phyloP scores from a whole-genome alignment of 2,329 filamentous ascomycete genomes.

The Aquanectria penicillioides region DNA sequence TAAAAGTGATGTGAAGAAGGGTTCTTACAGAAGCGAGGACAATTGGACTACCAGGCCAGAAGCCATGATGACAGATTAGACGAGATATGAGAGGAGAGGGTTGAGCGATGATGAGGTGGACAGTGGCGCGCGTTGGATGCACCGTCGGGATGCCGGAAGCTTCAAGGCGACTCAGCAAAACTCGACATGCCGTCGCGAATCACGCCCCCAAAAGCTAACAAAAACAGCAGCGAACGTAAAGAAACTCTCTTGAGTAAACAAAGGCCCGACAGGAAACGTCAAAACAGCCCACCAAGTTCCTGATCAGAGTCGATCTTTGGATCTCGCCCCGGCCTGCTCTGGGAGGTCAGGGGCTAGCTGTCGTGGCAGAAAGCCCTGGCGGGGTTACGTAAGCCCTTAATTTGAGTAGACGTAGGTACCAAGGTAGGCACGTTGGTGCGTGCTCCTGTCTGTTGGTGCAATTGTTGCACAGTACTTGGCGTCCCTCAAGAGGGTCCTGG shows the following conservation, averaged over 20 bases:
- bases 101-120: neutral
- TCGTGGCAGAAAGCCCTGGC: conserved; percentile 15
- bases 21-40: conserved; percentile 36
- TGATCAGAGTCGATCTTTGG: neutral
- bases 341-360: conserved; percentile 20
- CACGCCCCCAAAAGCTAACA: neutral
- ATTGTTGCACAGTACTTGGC: no score
- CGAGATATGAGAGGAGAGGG: neutral
- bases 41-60: conserved; percentile 34
- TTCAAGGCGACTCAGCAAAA: conserved; percentile 3
- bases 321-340: neutral
- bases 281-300: neutral
- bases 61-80: conserved; percentile 31
- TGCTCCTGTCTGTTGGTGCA: no score
- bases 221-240: neutral
- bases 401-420: neutral
- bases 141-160: neutral
- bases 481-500: no score
- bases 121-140: neutral
- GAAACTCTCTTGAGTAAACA: neutral
- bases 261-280: neutral
- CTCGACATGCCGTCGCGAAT: conserved; percentile 17
- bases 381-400: conserved; percentile 21
- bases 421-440: neutral
- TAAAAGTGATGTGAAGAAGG: neutral